Percentiles rank a stretch among this genome's conserved stretches.
These are phyloP conservation scores for Postia placenta DNA, from an alignment of 768 basidiomycete genomes.

Conservation along the genomic window DNA sequence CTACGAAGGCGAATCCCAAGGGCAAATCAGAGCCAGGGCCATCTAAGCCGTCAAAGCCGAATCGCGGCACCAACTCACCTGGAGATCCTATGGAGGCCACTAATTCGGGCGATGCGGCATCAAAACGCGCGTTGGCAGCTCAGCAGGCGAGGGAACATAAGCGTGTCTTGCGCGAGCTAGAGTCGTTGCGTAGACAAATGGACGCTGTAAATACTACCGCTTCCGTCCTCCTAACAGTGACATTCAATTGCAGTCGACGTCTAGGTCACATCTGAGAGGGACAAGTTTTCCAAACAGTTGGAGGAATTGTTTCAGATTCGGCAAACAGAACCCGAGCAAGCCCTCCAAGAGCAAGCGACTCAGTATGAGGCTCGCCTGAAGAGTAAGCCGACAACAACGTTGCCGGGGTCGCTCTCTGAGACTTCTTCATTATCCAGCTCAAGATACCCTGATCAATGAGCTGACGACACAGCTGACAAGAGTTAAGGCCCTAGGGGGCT, in stretches of 20 bases:
- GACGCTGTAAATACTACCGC: conserved; percentile 17
- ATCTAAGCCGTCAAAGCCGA: conserved; percentile 3
- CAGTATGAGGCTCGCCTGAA: conserved; percentile 47
- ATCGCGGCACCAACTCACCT: background rate
- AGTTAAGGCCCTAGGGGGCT: conserved; percentile 44
- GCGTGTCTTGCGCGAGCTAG: conserved; percentile 11
- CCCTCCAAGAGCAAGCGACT: conserved; percentile 39
- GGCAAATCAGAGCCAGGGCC: conserved; percentile 12
- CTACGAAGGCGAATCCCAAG: conserved; percentile 24
- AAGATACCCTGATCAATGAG: conserved; percentile 49
- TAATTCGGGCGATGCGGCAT: conserved; percentile 9
- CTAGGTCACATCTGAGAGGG: conserved; percentile 18
- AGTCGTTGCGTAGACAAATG: conserved; percentile 18
- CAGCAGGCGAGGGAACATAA: background rate
- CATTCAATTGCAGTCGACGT: background rate
- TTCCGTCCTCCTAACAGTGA: background rate
- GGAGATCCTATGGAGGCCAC: conserved; percentile 15
- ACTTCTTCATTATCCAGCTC: conserved; percentile 43
- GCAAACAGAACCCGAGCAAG: conserved; percentile 59
- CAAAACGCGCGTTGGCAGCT: conserved; percentile 4
- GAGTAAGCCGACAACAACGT: conserved; percentile 42
- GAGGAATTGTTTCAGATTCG: conserved; percentile 55
- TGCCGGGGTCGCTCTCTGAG: too few species aligned
- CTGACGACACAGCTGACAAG: conserved; percentile 47
- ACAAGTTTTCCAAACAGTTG: conserved; percentile 43